phyloP scores from a whole-genome alignment of 495 filamentous ascomycete genomes.

The Hypoxylon fragiforme region DNA sequence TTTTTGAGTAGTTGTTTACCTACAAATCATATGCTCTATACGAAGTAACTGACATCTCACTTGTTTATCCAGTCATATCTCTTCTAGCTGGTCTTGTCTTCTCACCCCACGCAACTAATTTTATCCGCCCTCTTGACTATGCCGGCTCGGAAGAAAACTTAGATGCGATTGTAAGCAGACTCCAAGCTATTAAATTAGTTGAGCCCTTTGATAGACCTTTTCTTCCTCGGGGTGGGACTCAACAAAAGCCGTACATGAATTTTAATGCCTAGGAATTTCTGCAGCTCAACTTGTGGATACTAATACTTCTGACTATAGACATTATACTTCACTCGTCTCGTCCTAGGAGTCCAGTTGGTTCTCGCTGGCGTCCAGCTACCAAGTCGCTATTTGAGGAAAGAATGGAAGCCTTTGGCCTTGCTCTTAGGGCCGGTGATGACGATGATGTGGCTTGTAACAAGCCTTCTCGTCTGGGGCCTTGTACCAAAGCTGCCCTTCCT shows the following conservation, averaged over 20 bases:
- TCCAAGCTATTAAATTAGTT: neutral
- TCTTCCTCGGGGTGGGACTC: neutral
- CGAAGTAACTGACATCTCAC: constrained; percentile 6
- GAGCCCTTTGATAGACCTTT: neutral
- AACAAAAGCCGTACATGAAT: neutral
- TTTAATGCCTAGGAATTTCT: neutral
- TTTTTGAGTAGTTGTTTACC: no score
- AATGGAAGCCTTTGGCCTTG: constrained; percentile 78
- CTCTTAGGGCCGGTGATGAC: constrained; percentile 87
- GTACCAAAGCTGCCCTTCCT: constrained; percentile 75
- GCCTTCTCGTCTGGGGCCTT: constrained; percentile 75
- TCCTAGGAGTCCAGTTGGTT: constrained; percentile 89
- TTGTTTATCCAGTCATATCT: constrained; percentile 85
- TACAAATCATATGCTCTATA: neutral
- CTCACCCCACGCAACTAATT: constrained; percentile 75
- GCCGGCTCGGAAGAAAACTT: constrained; percentile 59
- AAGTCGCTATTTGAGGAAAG: constrained; percentile 73
- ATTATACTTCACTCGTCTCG: constrained; percentile 82
- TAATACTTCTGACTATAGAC: constrained; percentile 53
- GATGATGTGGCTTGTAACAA: constrained; percentile 85
- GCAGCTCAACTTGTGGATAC: constrained; percentile 46
- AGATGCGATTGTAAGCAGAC: constrained; percentile 33
- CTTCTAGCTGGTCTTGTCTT: constrained; percentile 77
- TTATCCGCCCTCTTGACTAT: constrained; percentile 77
- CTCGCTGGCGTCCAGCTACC: constrained; percentile 91